Conservation (phyloP, 768 basidiomycete species). For the Symmetrospora coprosmae region DNA sequence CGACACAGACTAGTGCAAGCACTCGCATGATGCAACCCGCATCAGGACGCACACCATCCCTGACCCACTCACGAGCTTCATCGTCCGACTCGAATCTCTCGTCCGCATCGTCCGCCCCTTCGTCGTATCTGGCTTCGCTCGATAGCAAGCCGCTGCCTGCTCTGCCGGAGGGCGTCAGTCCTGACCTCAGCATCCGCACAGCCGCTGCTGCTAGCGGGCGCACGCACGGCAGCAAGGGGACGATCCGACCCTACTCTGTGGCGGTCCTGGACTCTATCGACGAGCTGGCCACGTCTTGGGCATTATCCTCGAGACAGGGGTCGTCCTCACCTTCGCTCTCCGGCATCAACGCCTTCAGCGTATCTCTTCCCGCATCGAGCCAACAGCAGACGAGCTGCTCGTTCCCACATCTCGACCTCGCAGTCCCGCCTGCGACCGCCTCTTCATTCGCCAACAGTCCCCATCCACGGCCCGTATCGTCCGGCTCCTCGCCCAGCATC, state of each 20-base stretch:
- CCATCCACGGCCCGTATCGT: neutral
- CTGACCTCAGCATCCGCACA: neutral
- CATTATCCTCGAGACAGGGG: neutral
- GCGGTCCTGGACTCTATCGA: neutral
- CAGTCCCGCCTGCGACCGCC: too few relatives aligned
- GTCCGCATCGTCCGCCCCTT: neutral
- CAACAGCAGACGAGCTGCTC: too few relatives aligned
- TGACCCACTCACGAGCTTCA: conserved; percentile 17
- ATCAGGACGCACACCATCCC: neutral
- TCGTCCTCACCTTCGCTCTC: neutral
- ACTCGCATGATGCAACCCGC: neutral
- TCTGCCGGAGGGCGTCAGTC: neutral
- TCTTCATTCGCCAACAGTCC: neutral
- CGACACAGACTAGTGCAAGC: neutral
- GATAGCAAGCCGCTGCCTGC: conserved; percentile 2
- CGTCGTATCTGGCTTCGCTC: too few relatives aligned
- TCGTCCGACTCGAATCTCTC: conserved; percentile 14
- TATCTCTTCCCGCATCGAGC: too few relatives aligned
- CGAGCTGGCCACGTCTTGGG: conserved; percentile 3
- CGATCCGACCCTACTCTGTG: neutral
- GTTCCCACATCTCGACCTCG: conserved; percentile 14
- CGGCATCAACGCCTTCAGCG: neutral
- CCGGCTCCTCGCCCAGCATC: neutral
- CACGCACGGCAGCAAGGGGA: neutral
- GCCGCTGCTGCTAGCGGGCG: too few relatives aligned